Base-by-base conservation (phyloP, 129 eudicot genomes). In the Cynara cardunculus region DNA sequence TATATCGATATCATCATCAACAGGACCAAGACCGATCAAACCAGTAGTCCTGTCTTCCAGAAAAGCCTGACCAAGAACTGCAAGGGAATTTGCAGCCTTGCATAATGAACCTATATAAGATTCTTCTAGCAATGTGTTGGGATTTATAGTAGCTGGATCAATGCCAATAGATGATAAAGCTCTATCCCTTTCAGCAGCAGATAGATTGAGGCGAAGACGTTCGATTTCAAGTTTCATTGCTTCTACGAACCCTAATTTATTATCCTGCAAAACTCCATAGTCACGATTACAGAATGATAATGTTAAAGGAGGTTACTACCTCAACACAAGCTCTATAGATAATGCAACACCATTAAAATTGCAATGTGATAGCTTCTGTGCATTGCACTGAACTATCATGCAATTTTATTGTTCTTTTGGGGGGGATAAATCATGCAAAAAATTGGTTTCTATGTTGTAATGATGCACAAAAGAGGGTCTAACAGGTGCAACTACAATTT, bases 201-300 rank as follows among this genome's bases (percentile, higher is more conserved):
- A 94, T 24, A 94, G 81, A 81, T 90, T 83, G 74, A 88, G 82
- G 32, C 85, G 90, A 76, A 91, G 85, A 16, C 98, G 97, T 84
- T 94, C 96, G 72, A 91, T 87, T 81, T 94, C 98, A 37, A 94
- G 96, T 86, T 91, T 94, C 98, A 94, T 91, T 21, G 93, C 91
- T 84, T 91, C 97, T 85, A 71, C 80, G 76, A 87, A 94, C 27
- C 87, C 86, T 80, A 91, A 85, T 59, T 89, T 88, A 81, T 84
- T 82, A 66, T 76, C 94, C 98, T 94, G 91, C 90, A 87, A 75
- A 79, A 66, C 78, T 14, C 62, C 35, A 69, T 32, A 53, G 22
- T 76, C 26, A 28, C 3, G 31, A 28, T 3, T 28, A 28, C 31
- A 1, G 31, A 28, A 28, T 28, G 31, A 28, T 28, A 28, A 28